These are phyloP conservation scores for Coprinellus micaceus DNA, from an alignment of 768 basidiomycete species.

Conservation along the genomic window DNA sequence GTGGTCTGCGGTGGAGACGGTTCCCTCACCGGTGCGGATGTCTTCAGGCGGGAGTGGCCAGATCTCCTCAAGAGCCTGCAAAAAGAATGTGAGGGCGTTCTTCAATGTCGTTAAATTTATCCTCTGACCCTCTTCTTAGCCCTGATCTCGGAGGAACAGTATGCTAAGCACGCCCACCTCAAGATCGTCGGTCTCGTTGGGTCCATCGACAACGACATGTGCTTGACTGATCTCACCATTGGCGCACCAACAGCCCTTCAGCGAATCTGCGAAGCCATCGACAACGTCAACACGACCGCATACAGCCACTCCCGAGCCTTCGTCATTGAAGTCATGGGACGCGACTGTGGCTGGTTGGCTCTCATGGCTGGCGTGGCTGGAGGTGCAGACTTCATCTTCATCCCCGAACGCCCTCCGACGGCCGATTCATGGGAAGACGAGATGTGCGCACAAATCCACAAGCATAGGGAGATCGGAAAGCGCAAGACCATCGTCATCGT, in stretches of 20 bases:
- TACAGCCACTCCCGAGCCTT: conserved; percentile 95
- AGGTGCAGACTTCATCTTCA: conserved; percentile 97
- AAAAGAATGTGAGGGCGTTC: conserved; percentile 45
- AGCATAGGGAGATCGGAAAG: conserved; percentile 92
- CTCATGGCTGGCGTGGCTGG: conserved; percentile 89
- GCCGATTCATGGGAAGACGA: conserved; percentile 82
- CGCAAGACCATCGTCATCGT: conserved; percentile 98
- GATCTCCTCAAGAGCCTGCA: conserved; percentile 68
- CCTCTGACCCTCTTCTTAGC: conserved; percentile 33
- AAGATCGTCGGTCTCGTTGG: conserved; percentile 98
- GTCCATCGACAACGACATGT: conserved; percentile 99
- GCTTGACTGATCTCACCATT: conserved; percentile 94
- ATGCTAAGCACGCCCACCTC: conserved; percentile 71
- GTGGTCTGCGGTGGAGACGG: conserved; percentile 98
- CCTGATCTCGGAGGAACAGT: conserved; percentile 72
- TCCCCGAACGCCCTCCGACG: conserved; percentile 87
- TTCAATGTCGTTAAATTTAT: too few relatives aligned
- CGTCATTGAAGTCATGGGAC: conserved; percentile 98
- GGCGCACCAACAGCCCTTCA: conserved; percentile 94
- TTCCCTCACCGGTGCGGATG: conserved; percentile 91
- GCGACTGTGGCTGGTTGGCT: conserved; percentile 99
- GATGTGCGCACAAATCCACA: conserved; percentile 81
- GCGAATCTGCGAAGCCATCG: conserved; percentile 95
- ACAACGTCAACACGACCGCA: conserved; percentile 97
- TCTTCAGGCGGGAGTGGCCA: conserved; percentile 94